phyloP scores from a whole-genome alignment of 2,329 filamentous ascomycete genomes.

The Fusarium caatingaense region DNA sequence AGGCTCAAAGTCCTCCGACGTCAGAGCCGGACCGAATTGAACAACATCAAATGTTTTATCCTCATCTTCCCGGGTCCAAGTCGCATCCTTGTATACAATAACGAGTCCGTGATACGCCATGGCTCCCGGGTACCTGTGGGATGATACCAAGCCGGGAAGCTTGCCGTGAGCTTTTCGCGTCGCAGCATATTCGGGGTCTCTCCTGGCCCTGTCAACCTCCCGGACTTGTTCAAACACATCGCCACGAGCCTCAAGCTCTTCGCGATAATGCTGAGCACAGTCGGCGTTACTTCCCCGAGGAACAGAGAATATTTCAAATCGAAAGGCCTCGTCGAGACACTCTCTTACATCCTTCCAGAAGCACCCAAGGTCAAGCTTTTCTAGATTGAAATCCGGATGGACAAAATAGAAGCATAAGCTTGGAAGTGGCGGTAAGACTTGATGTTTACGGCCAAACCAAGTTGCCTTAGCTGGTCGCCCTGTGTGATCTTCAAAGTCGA shows the following conservation, averaged over 20 bases:
- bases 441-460: accelerated
- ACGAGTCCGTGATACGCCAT: neutral
- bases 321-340: neutral
- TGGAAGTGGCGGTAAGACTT: neutral
- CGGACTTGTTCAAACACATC: neutral
- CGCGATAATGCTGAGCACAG: neutral
- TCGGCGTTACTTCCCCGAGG: neutral
- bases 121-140: neutral
- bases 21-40: neutral
- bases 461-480: neutral
- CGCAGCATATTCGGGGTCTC: neutral
- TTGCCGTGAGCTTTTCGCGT: neutral
- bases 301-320: neutral
- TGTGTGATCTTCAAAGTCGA: neutral
- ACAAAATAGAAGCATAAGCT: neutral
- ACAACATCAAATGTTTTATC: neutral
- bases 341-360: neutral
- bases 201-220: too few relatives aligned
- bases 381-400: neutral
- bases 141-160: neutral
- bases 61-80: neutral
- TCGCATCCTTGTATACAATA: neutral
- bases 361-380: too few relatives aligned
- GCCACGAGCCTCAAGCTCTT: neutral
- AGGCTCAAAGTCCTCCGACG: neutral